Conservation (phyloP, 257 asterid genomes). For the Salvia splendens region DNA sequence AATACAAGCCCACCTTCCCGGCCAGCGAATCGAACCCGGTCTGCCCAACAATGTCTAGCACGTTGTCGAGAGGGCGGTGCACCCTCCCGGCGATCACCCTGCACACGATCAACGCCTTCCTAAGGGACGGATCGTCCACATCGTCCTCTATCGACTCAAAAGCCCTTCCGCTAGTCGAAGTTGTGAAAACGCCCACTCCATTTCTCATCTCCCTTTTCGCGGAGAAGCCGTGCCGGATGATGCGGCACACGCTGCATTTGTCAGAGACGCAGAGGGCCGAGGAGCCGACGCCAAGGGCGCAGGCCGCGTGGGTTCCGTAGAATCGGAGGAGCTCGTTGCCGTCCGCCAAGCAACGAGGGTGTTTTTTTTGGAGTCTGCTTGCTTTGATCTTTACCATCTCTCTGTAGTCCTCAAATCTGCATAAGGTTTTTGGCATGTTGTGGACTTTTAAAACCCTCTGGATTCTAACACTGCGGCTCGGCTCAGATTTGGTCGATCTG, state of each 20-base stretch:
- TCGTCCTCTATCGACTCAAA: slow-evolving; percentile 53
- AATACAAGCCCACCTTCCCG: slow-evolving; percentile 82
- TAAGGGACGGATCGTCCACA: slow-evolving; percentile 36
- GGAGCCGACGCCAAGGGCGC: slow-evolving; percentile 76
- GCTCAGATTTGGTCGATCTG: slow-evolving; percentile 63
- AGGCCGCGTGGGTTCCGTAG: slow-evolving; percentile 65
- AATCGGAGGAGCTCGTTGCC: slow-evolving; percentile 86
- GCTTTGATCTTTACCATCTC: slow-evolving; percentile 74
- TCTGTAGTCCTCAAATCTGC: slow-evolving; percentile 75
- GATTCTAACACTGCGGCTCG: slow-evolving; percentile 51
- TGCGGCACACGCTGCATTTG: slow-evolving; percentile 70
- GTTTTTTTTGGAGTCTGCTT: slow-evolving; percentile 73
- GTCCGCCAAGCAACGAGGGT: slow-evolving; percentile 89
- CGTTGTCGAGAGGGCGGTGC: slow-evolving; percentile 81
- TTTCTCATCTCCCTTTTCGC: slow-evolving; percentile 51
- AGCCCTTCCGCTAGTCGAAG: slow-evolving; percentile 83
- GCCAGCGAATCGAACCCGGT: slow-evolving; percentile 87
- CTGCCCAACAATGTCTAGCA: slow-evolving; percentile 64
- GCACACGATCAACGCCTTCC: slow-evolving; percentile 80
- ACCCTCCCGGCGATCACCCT: slow-evolving; percentile 94
- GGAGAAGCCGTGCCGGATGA: slow-evolving; percentile 70
- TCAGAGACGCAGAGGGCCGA: slow-evolving; percentile 71
- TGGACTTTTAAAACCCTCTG: slow-evolving; percentile 77
- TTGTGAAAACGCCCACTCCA: slow-evolving; percentile 82
- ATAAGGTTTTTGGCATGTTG: slow-evolving; percentile 67